Evolutionary conservation across 225 moss, liverwort and hornwort genomes (phyloP).

Genomic region (Rhytidiadelphus loreus): DNA sequence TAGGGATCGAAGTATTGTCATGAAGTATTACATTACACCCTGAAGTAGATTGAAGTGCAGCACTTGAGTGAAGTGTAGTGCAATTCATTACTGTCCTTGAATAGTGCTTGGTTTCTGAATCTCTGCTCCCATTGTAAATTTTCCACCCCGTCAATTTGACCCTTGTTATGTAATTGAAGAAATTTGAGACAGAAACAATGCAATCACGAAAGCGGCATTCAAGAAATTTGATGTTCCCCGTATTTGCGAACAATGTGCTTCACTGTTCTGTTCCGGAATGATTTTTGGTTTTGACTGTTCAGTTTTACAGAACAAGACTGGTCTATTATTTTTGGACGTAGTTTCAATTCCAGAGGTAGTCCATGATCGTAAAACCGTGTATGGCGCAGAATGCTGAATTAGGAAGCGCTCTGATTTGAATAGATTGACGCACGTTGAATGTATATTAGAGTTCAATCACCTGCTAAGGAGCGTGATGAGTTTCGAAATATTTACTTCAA

Average conservation of each 20-base stretch:
- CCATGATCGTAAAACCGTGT: background rate
- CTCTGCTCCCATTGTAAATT: background rate
- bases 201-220: background rate
- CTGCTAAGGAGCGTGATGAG: background rate
- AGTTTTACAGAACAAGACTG: background rate
- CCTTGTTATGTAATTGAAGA: background rate
- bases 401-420: background rate
- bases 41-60: background rate
- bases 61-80: background rate
- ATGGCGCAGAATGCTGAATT: background rate
- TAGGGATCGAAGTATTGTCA: background rate
- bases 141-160: background rate
- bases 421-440: background rate
- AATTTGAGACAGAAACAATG: background rate
- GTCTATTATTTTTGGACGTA: background rate
- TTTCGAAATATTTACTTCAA: background rate
- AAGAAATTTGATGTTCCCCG: background rate
- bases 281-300: background rate
- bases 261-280: background rate
- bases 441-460: background rate
- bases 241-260: background rate
- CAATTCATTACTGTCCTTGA: background rate
- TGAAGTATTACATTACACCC: background rate
- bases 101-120: background rate
- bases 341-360: no score